These are phyloP conservation scores for Hypholoma sublateritium DNA, from an alignment of 768 basidiomycete species.

Conservation along the genomic window DNA sequence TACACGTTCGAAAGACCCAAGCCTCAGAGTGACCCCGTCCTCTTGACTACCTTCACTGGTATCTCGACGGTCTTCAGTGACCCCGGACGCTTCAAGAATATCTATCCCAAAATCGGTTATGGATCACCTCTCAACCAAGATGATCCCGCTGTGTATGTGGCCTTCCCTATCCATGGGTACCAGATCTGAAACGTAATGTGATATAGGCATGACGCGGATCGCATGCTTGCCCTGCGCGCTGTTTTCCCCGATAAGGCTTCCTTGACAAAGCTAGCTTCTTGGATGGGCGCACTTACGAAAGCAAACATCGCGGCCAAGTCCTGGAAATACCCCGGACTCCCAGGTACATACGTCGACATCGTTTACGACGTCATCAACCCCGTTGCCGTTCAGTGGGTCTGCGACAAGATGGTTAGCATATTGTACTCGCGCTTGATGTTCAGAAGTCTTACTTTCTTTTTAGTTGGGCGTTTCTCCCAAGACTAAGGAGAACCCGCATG, in stretches of 20 bases:
- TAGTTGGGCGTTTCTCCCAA: slow-evolving; percentile 48
- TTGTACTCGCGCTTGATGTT: not conserved
- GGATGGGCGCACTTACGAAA: slow-evolving; percentile 28
- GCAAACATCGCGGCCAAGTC: slow-evolving; percentile 30
- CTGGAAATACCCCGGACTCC: slow-evolving; percentile 27
- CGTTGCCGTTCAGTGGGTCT: slow-evolving; percentile 37
- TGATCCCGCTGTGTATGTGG: slow-evolving; percentile 23
- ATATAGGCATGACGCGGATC: slow-evolving; percentile 32
- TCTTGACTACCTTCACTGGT: slow-evolving; percentile 18
- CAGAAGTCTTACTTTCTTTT: not conserved
- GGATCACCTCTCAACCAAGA: slow-evolving; percentile 42
- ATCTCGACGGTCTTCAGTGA: slow-evolving; percentile 31
- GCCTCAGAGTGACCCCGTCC: not conserved
- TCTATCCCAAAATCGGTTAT: slow-evolving; percentile 38
- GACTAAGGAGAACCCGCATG: slow-evolving; percentile 41
- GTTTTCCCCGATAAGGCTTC: slow-evolving; percentile 36
- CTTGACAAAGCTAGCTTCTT: slow-evolving; percentile 25
- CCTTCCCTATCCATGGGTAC: not conserved
- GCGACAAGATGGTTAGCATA: slow-evolving; percentile 20
- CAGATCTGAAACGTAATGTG: not conserved
- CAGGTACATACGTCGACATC: slow-evolving; percentile 43
- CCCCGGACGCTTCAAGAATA: slow-evolving; percentile 31
- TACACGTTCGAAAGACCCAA: slow-evolving; percentile 44
- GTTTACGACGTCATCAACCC: slow-evolving; percentile 49
- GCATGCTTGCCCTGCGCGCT: slow-evolving; percentile 28